Conservation (phyloP, 306 rosid genomes). For the Carpinus fangiana region DNA sequence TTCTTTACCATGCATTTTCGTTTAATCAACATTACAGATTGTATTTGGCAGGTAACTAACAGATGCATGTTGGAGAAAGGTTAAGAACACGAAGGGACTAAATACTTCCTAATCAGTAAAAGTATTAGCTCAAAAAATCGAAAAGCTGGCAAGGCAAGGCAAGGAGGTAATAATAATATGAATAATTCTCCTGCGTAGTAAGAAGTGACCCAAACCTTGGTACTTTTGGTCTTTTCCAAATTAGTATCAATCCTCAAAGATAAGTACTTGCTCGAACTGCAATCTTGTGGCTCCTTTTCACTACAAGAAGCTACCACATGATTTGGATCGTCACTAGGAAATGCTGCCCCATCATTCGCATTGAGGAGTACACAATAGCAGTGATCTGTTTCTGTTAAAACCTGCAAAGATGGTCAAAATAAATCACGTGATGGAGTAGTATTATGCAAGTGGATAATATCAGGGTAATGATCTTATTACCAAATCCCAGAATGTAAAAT, state of each 20-base stretch:
- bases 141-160: neutral
- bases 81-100: neutral
- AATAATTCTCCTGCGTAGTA: constrained; percentile 19
- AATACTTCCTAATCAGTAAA: neutral
- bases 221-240: constrained; percentile 41
- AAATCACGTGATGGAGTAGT: constrained; percentile 21
- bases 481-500: constrained; percentile 11
- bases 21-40: neutral
- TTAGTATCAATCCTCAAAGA: constrained; percentile 34
- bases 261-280: constrained; percentile 49
- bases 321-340: constrained; percentile 76
- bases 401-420: constrained; percentile 49
- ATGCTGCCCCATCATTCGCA: constrained; percentile 97
- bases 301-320: constrained; percentile 89
- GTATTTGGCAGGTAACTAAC: neutral
- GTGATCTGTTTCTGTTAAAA: constrained; percentile 89
- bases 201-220: constrained; percentile 62
- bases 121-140: neutral
- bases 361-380: constrained; percentile 97
- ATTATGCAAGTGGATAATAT: constrained; percentile 1
- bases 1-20: neutral
- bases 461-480: neutral
- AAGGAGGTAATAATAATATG: constrained; percentile 11
- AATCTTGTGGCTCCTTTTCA: constrained; percentile 44
- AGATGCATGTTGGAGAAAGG: neutral